Evolutionary conservation across 2,329 filamentous ascomycete species (phyloP).

Genomic region (Exophiala alcalophila): DNA sequence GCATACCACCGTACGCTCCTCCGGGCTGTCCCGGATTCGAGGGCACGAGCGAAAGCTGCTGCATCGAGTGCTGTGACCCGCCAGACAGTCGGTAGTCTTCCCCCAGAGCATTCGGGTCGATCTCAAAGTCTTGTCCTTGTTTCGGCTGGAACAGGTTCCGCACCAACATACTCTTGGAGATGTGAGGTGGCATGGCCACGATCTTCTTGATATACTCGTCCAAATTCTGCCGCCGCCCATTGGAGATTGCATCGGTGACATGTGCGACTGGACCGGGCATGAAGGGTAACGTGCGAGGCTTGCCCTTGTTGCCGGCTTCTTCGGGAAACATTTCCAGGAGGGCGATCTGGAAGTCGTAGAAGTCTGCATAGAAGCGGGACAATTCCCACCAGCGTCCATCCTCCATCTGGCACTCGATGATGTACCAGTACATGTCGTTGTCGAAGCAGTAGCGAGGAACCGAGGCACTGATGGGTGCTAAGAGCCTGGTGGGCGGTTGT

Average conservation of each 20-base stretch:
- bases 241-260: slow-evolving; percentile 95
- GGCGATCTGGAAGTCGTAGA: slow-evolving; percentile 97
- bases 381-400: slow-evolving; percentile 91
- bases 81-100: slow-evolving; percentile 74
- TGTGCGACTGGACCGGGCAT: slow-evolving; percentile 98
- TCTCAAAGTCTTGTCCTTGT: slow-evolving; percentile 81
- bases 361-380: slow-evolving; percentile 94
- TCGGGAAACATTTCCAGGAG: slow-evolving; percentile 86
- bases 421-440: slow-evolving; percentile 98
- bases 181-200: slow-evolving; percentile 76
- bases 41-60: slow-evolving; percentile 63
- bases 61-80: slow-evolving; percentile 65
- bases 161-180: slow-evolving; percentile 78
- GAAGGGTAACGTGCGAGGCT: slow-evolving; percentile 82
- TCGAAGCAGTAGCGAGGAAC: slow-evolving; percentile 94
- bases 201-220: slow-evolving; percentile 96
- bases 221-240: slow-evolving; percentile 85
- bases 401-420: slow-evolving; percentile 86
- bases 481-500: slow-evolving; percentile 50
- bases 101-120: slow-evolving; percentile 64
- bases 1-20: slow-evolving; percentile 53
- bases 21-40: slow-evolving; percentile 61
- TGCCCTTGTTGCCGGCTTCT: slow-evolving; percentile 82
- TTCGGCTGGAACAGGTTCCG: slow-evolving; percentile 87
- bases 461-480: slow-evolving; percentile 74